Evolutionary conservation across 768 basidiomycete genomes (phyloP).

Genomic region (Polyporus arcularius): DNA sequence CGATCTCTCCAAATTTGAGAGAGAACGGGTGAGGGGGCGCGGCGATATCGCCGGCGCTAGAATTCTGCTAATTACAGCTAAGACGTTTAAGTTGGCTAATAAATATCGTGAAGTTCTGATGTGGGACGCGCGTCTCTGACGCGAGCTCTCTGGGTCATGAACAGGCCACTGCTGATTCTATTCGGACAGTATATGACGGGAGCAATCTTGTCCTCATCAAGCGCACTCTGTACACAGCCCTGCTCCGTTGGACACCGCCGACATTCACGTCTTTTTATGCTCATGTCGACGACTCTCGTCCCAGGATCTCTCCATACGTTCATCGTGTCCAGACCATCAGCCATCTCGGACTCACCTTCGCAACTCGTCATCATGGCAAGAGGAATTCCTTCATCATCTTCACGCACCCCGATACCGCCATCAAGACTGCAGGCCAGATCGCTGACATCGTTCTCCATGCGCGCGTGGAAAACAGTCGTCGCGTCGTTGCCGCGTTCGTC

Average conservation of each 20-base stretch:
- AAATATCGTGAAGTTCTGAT: too few relatives aligned
- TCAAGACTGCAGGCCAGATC: conserved; percentile 1
- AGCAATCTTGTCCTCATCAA: background rate
- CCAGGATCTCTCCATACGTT: background rate
- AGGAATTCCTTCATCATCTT: conserved; percentile 6
- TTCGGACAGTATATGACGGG: background rate
- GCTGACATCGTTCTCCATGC: background rate
- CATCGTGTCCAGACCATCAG: background rate
- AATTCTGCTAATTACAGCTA: too few relatives aligned
- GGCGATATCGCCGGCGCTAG: too few relatives aligned
- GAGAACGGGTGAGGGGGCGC: too few relatives aligned
- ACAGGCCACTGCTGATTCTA: too few relatives aligned
- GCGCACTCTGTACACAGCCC: background rate
- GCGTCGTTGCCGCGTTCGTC: background rate
- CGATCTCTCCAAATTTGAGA: too few relatives aligned
- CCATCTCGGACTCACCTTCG: background rate
- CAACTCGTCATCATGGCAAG: background rate
- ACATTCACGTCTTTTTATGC: background rate
- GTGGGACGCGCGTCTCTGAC: background rate
- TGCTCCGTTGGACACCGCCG: background rate
- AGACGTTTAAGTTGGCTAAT: too few relatives aligned
- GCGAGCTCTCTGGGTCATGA: background rate
- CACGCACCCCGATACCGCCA: background rate
- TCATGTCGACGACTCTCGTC: too few relatives aligned
- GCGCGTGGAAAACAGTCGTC: background rate